Evolutionary conservation across 2,329 filamentous ascomycete species (phyloP).

Genomic region (Cryphonectria radicalis): DNA sequence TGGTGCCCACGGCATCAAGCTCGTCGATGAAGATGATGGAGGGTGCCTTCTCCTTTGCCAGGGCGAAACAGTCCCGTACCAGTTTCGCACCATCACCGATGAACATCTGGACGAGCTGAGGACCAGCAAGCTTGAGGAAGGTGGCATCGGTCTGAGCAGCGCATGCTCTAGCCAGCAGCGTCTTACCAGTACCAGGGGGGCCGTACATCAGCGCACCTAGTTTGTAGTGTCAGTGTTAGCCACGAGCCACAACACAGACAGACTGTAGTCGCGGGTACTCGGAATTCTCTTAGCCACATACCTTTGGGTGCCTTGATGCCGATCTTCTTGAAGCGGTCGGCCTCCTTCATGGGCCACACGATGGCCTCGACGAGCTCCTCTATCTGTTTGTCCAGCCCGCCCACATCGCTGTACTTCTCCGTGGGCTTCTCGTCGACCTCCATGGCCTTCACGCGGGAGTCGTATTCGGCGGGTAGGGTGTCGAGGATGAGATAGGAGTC

Average conservation of each 20-base stretch:
- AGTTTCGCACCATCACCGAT: constrained; percentile 98
- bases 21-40: constrained; percentile 99
- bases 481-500: constrained; percentile 98
- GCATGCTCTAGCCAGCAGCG: constrained; percentile 89
- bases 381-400: constrained; percentile 97
- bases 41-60: constrained; percentile 98
- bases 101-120: constrained; percentile 99
- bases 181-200: constrained; percentile 88
- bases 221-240: constrained; percentile 15
- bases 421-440: constrained; percentile 99
- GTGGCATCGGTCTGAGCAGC: constrained; percentile 98
- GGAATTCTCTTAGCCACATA: constrained; percentile 46
- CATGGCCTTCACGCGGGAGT: constrained; percentile 99
- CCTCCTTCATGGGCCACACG: constrained; percentile 99
- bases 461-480: constrained; percentile 95
- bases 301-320: constrained; percentile 99
- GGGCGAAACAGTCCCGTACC: constrained; percentile 93
- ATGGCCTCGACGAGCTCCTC: constrained; percentile 98
- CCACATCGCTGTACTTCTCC: constrained; percentile 98
- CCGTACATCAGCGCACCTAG: constrained; percentile 97
- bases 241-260: constrained; percentile 23
- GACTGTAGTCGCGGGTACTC: background rate
- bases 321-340: constrained; percentile 98
- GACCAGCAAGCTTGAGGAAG: constrained; percentile 96
- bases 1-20: constrained; percentile 95